Evolutionary conservation across 495 filamentous ascomycete genomes (phyloP).

Genomic region (Bacidia gigantensis): DNA sequence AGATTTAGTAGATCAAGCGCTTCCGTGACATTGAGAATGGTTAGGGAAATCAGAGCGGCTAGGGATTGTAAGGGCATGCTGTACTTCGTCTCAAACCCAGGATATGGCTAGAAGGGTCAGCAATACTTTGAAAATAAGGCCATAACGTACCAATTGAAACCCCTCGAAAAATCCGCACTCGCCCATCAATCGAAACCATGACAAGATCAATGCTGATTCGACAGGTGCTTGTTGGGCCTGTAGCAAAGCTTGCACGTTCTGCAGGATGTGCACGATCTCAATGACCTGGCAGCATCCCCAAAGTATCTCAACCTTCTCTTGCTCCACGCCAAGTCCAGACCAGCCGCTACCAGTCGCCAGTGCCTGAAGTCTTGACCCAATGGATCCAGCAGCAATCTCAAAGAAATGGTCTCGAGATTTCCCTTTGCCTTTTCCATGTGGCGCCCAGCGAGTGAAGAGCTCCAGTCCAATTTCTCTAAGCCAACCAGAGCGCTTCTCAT

Average conservation of each 20-base stretch:
- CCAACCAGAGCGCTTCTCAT: constrained; percentile 11
- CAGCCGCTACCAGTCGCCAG: constrained; percentile 39
- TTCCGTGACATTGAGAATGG: constrained; percentile 52
- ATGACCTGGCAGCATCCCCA: constrained; percentile 51
- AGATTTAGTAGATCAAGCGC: constrained; percentile 23
- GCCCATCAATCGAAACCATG: constrained; percentile 62
- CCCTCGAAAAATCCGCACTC: constrained; percentile 49
- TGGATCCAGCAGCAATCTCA: constrained; percentile 25
- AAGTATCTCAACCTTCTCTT: constrained; percentile 40
- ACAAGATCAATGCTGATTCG: constrained; percentile 42
- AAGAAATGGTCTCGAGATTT: constrained; percentile 8
- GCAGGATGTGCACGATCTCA: constrained; percentile 58
- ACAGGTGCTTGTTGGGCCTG: constrained; percentile 41
- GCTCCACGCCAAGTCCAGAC: constrained; percentile 32
- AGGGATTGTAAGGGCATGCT: constrained; percentile 47
- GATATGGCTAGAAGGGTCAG: constrained; percentile 31
- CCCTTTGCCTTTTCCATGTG: neutral
- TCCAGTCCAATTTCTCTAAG: constrained; percentile 17
- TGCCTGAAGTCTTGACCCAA: constrained; percentile 31
- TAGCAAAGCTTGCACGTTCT: constrained; percentile 57
- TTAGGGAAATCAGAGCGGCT: constrained; percentile 56
- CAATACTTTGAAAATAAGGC: neutral
- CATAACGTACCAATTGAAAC: constrained; percentile 39
- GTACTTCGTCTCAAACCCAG: constrained; percentile 36
- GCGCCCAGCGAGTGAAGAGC: constrained; percentile 14